A percentile compares a stretch with the other conserved stretches of the same genome.
Conservation (phyloP, 345 rosid genomes). For the Raphanus sativus region DNA sequence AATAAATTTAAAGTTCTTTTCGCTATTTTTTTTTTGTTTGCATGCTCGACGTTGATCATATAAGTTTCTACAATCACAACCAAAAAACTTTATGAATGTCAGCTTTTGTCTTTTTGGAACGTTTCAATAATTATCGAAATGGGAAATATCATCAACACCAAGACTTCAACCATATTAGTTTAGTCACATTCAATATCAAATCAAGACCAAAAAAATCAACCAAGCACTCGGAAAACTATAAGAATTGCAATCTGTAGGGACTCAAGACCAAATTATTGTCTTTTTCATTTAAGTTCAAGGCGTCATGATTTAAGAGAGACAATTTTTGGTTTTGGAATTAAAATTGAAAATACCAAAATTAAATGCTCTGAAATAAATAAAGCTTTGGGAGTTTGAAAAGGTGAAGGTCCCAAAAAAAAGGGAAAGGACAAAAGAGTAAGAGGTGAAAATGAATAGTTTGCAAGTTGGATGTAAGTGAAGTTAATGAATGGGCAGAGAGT, state of each 20-base stretch:
- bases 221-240: neutral
- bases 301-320: conserved; percentile 10
- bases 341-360: neutral
- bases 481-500: conserved; percentile 38
- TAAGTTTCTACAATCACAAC: neutral
- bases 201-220: neutral
- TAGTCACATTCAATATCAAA: neutral
- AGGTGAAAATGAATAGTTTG: conserved; percentile 12
- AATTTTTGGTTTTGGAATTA: neutral
- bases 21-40: too few relatives aligned
- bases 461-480: conserved; percentile 35
- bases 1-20: neutral
- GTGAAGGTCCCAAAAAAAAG: conserved; percentile 36
- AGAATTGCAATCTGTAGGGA: neutral
- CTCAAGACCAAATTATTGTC: neutral
- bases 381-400: conserved; percentile 26
- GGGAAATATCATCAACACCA: neutral
- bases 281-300: conserved; percentile 2
- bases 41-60: too few relatives aligned
- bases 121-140: neutral
- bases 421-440: neutral
- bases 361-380: conserved; percentile 23
- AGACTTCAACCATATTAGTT: neutral
- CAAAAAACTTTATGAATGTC: neutral
- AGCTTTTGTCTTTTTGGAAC: neutral